These are phyloP conservation scores for Naganishia vaughanmartiniae DNA, from an alignment of 768 basidiomycete genomes.

Conservation along the genomic window DNA sequence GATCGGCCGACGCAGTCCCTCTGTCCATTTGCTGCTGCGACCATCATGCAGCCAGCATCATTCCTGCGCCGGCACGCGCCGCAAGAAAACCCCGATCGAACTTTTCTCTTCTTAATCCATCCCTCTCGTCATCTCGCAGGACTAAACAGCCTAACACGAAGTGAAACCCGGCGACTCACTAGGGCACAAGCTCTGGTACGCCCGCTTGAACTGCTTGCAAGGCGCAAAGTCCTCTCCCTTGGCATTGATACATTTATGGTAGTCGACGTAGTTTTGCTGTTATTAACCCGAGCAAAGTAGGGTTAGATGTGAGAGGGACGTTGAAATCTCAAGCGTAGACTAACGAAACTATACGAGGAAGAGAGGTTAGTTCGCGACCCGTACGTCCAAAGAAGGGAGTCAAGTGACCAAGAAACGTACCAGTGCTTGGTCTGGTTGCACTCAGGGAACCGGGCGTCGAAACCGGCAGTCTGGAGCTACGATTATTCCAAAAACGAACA, in stretches of 20 bases:
- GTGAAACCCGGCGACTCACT: slow-evolving; percentile 62
- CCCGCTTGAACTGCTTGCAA: slow-evolving; percentile 96
- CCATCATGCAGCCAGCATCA: too few species aligned
- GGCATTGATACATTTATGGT: slow-evolving; percentile 93
- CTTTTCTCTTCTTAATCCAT: too few species aligned
- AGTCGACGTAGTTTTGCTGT: slow-evolving; percentile 95
- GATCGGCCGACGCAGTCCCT: too few species aligned
- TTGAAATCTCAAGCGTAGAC: not conserved
- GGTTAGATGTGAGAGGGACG: not conserved
- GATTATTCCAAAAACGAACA: not conserved
- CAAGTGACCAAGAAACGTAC: slow-evolving; percentile 55
- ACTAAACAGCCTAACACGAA: too few species aligned
- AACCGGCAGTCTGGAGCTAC: slow-evolving; percentile 84
- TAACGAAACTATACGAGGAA: not conserved
- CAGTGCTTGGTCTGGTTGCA: slow-evolving; percentile 93
- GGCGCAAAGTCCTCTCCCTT: slow-evolving; percentile 98
- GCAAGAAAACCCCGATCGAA: too few species aligned
- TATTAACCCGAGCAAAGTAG: not conserved
- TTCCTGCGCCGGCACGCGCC: too few species aligned
- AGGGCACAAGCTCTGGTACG: slow-evolving; percentile 94
- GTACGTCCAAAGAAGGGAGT: not conserved
- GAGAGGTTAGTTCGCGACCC: not conserved
- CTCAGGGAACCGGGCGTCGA: slow-evolving; percentile 62
- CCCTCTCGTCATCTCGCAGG: too few species aligned
- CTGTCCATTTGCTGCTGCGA: too few species aligned